A percentile compares a stretch with the other conserved stretches of the same genome.
These are phyloP conservation scores for Aspergillus funiculosus DNA, from an alignment of 495 filamentous ascomycete species.

Conservation along the genomic window DNA sequence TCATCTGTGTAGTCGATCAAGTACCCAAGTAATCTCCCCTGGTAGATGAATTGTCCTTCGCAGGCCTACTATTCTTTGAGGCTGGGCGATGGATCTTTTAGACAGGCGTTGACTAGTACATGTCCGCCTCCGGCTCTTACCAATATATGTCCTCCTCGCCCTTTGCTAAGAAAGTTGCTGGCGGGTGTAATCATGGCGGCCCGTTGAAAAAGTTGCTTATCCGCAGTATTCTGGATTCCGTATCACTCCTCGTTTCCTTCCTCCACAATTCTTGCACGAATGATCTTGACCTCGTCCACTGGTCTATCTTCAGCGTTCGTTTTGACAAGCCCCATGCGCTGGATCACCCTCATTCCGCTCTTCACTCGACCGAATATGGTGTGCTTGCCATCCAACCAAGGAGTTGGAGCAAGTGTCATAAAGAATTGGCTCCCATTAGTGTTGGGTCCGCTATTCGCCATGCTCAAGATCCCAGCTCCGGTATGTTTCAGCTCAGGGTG, in stretches of 20 bases:
- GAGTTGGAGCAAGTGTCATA: conserved; percentile 89
- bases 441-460: conserved; percentile 93
- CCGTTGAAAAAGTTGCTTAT: no score
- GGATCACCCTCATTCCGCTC: conserved; percentile 72
- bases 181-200: no score
- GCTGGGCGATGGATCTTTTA: neutral
- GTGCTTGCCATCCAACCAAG: conserved; percentile 96
- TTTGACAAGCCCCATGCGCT: conserved; percentile 87
- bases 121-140: neutral
- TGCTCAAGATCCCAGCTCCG: conserved; percentile 85
- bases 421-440: conserved; percentile 89
- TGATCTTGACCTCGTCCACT: conserved; percentile 75
- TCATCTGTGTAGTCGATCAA: neutral
- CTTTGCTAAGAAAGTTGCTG: neutral
- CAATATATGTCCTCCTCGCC: neutral
- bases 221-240: neutral
- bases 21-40: no score
- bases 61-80: neutral
- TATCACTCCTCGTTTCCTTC: conserved; percentile 43
- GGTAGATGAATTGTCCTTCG: neutral
- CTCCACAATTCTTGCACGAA: conserved; percentile 61
- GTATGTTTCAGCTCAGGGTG: conserved; percentile 74
- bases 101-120: neutral
- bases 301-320: conserved; percentile 77
- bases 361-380: conserved; percentile 95